Percentiles rank a stretch among this genome's conserved stretches.
These are phyloP conservation scores for Epicoccum nigrum DNA, from an alignment of 2,329 filamentous ascomycete genomes.

Conservation along the genomic window DNA sequence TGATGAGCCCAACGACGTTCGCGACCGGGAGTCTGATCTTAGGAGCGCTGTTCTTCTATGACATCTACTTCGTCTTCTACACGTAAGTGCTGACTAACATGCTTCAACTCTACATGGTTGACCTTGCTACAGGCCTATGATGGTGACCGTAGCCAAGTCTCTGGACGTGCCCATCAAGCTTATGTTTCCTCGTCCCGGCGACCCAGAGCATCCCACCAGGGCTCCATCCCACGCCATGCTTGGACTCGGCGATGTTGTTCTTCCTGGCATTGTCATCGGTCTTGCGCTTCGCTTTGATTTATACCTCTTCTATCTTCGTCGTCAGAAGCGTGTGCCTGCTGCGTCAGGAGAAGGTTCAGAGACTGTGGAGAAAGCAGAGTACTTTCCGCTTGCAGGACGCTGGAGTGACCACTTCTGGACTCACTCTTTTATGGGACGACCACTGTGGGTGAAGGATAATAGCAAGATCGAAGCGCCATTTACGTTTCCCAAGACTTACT, in stretches of 20 bases:
- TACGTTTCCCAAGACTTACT: conserved; percentile 83
- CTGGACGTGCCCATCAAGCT: conserved; percentile 94
- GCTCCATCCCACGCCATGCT: conserved; percentile 70
- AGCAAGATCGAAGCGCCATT: conserved; percentile 37
- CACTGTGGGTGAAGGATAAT: conserved; percentile 26
- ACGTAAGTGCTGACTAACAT: conserved; percentile 60
- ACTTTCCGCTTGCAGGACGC: conserved; percentile 63
- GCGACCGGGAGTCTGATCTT: conserved; percentile 79
- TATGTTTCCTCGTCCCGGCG: conserved; percentile 72
- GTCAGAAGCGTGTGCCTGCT: conserved; percentile 54
- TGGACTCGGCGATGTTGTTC: conserved; percentile 89
- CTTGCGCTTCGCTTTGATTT: conserved; percentile 91
- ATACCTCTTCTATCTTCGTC: conserved; percentile 77
- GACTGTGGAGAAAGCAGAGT: conserved; percentile 47
- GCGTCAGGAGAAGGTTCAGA: conserved; percentile 18
- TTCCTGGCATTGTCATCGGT: conserved; percentile 89
- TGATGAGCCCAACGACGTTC: conserved; percentile 90
- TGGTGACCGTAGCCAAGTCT: conserved; percentile 85
- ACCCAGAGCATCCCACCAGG: conserved; percentile 52
- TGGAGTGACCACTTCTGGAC: conserved; percentile 91
- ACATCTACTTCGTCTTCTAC: conserved; percentile 91
- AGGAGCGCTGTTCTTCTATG: conserved; percentile 85
- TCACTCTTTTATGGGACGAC: conserved; percentile 40
- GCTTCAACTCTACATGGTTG: neutral
- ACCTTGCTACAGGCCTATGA: conserved; percentile 65